phyloP scores from a whole-genome alignment of 106 monocot species.

The Narthecium ossifragum region DNA sequence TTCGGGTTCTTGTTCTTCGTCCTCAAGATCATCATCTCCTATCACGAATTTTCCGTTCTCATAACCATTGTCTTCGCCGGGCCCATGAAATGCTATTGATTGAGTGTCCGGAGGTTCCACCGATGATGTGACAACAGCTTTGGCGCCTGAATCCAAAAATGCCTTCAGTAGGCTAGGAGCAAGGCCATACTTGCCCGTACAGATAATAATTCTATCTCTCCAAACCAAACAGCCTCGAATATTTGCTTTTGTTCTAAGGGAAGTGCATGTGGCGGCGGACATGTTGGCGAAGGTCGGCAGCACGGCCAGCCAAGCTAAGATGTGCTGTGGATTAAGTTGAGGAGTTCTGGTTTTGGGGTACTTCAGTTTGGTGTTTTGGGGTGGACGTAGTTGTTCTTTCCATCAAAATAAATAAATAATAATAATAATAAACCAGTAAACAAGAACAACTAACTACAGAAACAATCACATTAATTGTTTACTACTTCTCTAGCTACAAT shows the following conservation, averaged over 20 bases:
- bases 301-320: too few relatives aligned
- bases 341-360: too few relatives aligned
- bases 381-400: too few relatives aligned
- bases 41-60: slow-evolving; percentile 78
- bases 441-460: too few relatives aligned
- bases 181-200: slow-evolving; percentile 72
- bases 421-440: too few relatives aligned
- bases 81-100: slow-evolving; percentile 24
- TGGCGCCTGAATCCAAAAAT: slow-evolving; percentile 86
- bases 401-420: too few relatives aligned
- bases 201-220: slow-evolving; percentile 89
- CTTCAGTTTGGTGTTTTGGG: too few relatives aligned
- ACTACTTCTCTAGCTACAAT: too few relatives aligned
- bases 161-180: slow-evolving; percentile 63
- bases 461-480: too few relatives aligned
- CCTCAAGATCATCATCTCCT: slow-evolving; percentile 69
- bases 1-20: slow-evolving; percentile 33
- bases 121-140: slow-evolving; percentile 81
- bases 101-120: slow-evolving; percentile 48
- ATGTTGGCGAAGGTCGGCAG: too few relatives aligned
- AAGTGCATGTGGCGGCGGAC: not conserved
- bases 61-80: slow-evolving; percentile 16
- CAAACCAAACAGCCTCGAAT: slow-evolving; percentile 93
- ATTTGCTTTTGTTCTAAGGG: too few relatives aligned
- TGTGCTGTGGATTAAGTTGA: too few relatives aligned